These are phyloP conservation scores for Fusarium nodosum DNA, from an alignment of 2,329 filamentous ascomycete species.

Conservation along the genomic window DNA sequence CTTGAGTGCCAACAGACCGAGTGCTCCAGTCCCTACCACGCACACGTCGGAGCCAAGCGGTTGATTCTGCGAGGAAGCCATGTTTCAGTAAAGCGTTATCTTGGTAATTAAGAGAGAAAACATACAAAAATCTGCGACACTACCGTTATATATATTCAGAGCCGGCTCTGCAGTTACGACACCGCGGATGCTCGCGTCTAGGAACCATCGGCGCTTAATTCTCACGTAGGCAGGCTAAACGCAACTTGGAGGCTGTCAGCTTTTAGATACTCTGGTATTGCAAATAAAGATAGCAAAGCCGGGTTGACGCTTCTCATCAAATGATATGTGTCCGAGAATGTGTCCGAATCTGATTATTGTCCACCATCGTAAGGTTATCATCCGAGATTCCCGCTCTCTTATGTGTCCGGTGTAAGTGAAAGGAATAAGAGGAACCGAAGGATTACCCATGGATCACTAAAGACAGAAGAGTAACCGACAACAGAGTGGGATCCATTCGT, in stretches of 20 bases:
- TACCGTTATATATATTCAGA: constrained; percentile 19
- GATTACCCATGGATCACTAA: not conserved
- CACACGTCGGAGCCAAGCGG: constrained; percentile 46
- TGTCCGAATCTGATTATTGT: constrained; percentile 25
- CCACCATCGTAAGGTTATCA: not conserved
- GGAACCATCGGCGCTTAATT: constrained; percentile 9
- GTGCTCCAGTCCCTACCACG: constrained; percentile 51
- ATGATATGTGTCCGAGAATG: constrained; percentile 12
- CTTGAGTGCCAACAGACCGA: constrained; percentile 59
- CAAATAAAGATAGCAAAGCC: not conserved
- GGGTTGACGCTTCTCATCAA: not conserved
- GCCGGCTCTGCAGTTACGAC: not conserved
- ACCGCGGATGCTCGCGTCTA: not conserved
- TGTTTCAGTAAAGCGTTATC: constrained; percentile 10
- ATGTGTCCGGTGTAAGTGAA: constrained; percentile 10
- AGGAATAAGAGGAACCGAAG: not conserved
- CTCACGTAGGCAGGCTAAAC: constrained; percentile 1
- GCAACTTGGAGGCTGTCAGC: constrained; percentile 22
- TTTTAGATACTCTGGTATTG: constrained; percentile 9
- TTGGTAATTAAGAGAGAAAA: not conserved
- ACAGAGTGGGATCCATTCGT: not conserved
- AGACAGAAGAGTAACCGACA: not conserved
- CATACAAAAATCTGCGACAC: not conserved
- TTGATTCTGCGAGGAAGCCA: constrained; percentile 32
- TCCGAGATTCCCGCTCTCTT: not conserved